A percentile compares a stretch with the other conserved stretches of the same genome.
phyloP scores from a whole-genome alignment of 768 basidiomycete genomes.

The Tylopilus balloui region DNA sequence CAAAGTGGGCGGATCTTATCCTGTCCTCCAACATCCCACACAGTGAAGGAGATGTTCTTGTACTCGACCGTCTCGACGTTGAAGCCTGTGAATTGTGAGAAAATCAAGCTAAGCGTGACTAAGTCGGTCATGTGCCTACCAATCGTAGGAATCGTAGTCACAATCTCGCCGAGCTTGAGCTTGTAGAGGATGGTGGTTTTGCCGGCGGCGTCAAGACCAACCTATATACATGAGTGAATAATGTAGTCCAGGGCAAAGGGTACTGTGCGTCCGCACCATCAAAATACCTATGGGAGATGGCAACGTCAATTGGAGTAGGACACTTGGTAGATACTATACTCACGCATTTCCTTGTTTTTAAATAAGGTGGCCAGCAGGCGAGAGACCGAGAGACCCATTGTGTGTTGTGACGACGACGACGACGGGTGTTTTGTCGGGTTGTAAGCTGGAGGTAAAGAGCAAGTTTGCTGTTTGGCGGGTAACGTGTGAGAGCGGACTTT shows the following conservation, averaged over 20 bases:
- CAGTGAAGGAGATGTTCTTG: slow-evolving; percentile 99
- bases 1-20: slow-evolving; percentile 99
- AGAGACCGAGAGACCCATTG: slow-evolving; percentile 79
- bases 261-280: slow-evolving; percentile 56
- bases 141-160: slow-evolving; percentile 99
- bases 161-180: slow-evolving; percentile 99
- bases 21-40: slow-evolving; percentile 99
- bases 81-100: slow-evolving; percentile 65
- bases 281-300: slow-evolving; percentile 73
- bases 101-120: not conserved
- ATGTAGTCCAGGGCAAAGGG: slow-evolving; percentile 20
- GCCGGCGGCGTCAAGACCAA: slow-evolving; percentile 98
- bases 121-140: slow-evolving; percentile 52
- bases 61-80: slow-evolving; percentile 99
- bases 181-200: slow-evolving; percentile 99
- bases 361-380: slow-evolving; percentile 78
- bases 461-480: slow-evolving; percentile 32
- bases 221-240: slow-evolving; percentile 41
- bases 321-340: slow-evolving; percentile 33
- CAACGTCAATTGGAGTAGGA: slow-evolving; percentile 20
- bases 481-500: slow-evolving; percentile 31
- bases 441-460: slow-evolving; percentile 29
- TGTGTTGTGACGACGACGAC: slow-evolving; percentile 32
- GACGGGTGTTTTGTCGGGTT: slow-evolving; percentile 26
- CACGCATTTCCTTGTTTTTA: slow-evolving; percentile 99